These are phyloP conservation scores for Cyclostephanos invisitatus DNA, from an alignment of 108 stramenopile species.

Conservation along the genomic window DNA sequence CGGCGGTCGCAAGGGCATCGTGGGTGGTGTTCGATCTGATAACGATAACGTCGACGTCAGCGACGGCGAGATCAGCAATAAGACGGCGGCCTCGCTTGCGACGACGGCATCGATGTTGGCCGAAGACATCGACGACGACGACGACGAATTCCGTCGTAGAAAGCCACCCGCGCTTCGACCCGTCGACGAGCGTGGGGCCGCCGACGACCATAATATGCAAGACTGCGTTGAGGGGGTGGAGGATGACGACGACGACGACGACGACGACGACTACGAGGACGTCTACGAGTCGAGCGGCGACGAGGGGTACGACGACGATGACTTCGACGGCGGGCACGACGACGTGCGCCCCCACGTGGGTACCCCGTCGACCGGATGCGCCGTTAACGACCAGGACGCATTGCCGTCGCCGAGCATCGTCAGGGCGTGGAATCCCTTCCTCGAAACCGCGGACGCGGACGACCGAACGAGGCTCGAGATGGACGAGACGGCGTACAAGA, in stretches of 20 bases:
- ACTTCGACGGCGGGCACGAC: conserved; percentile 22
- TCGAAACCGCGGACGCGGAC: background rate
- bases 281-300: conserved; percentile 57
- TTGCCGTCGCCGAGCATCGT: conserved; percentile 19
- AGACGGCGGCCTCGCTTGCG: background rate
- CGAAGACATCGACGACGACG: background rate
- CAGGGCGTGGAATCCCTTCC: conserved; percentile 29
- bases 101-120: background rate
- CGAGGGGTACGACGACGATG: conserved; percentile 49
- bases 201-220: background rate
- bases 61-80: background rate
- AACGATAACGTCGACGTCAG: background rate
- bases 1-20: background rate
- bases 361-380: conserved; percentile 17
- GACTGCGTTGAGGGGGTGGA: background rate
- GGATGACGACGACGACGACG: conserved; percentile 64
- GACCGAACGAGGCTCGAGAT: conserved; percentile 87
- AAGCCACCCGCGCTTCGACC: background rate
- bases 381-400: background rate
- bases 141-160: background rate
- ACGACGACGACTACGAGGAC: conserved; percentile 59
- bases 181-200: background rate
- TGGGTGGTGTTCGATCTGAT: background rate
- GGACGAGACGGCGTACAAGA: conserved; percentile 95
- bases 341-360: conserved; percentile 51